Evolutionary conservation across 306 rosid species (phyloP), one percentile per base, ranked within the genome.

Genomic region (Pueraria montana): DNA sequence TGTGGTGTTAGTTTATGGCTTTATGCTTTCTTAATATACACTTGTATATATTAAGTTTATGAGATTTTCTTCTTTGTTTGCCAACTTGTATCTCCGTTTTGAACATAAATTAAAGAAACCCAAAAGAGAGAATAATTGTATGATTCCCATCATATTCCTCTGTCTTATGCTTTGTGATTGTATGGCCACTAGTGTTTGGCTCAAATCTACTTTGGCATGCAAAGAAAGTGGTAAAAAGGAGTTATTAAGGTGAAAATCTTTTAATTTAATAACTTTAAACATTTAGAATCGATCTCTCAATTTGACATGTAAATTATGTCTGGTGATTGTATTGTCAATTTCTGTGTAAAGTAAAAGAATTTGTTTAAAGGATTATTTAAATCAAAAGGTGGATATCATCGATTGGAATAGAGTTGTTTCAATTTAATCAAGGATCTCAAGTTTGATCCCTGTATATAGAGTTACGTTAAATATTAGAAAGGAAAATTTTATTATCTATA

Each of bases 161-260:
- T 27, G 42, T 62, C 9, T 62, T 26, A 62, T 62, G 68, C 68
- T 27, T 13, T 62, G 40, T 62, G 68, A 62, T 62, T 62, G 68
- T 62, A 62, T 26, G 68, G 68, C 20, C 68, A 62, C 20, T 62
- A 59, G 68, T 27, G 40, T 27, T 62, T 14, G 16, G 68, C 40
- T 62, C 68, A 13, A 27, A 14, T 62, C 68, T 14, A 62, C 68
- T 27, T 62, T 26, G 40, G 20, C 40, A 27, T 12, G 36, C 3
- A 26, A 62, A 27, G 18, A 27, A 27, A 27, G 68, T 62, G 20
- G 68, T 62, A 62, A 62, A 27, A 56, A 11, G 26, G 26, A 23
- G 17, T 59, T 24, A 12, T 52, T n/a, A n/a, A 52, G 58, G 66
- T 24, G 66, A 59, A 59, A 11, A 24, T 4, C 9, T 26, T 59